phyloP scores from a whole-genome alignment of 106 monocot species.

The Platanthera zijinensis region DNA sequence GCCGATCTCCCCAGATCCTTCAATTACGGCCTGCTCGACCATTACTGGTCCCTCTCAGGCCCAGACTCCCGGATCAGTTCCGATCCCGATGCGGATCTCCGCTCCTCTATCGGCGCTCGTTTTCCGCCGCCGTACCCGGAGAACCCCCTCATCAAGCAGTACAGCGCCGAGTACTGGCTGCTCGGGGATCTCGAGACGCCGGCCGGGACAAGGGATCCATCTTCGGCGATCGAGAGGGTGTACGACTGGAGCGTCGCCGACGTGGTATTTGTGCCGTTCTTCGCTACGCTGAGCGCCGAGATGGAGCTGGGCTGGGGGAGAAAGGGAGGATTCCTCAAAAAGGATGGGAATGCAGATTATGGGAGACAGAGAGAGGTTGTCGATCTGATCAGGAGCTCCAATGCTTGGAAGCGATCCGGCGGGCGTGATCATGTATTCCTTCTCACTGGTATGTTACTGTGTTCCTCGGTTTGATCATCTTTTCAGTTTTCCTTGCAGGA shows the following conservation, averaged over 20 bases:
- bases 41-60: conserved; percentile 61
- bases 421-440: conserved; percentile 71
- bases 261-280: conserved; percentile 87
- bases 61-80: conserved; percentile 59
- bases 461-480: background rate
- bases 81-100: conserved; percentile 18
- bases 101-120: background rate
- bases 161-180: conserved; percentile 83
- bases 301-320: conserved; percentile 92
- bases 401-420: conserved; percentile 54
- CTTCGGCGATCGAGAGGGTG: conserved; percentile 38
- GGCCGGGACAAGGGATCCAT: conserved; percentile 6
- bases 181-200: conserved; percentile 65
- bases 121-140: conserved; percentile 37
- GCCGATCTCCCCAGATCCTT: conserved; percentile 53
- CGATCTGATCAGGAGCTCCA: conserved; percentile 25
- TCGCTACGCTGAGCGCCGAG: conserved; percentile 86
- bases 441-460: conserved; percentile 34
- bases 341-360: conserved; percentile 61
- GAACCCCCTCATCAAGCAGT: conserved; percentile 73
- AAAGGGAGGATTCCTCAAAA: conserved; percentile 63
- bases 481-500: background rate
- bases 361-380: conserved; percentile 61
- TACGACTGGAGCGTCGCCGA: conserved; percentile 32
- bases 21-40: conserved; percentile 82